Conservation (phyloP, 2,329 filamentous ascomycete species). For the Neofusicoccum cordaticola region DNA sequence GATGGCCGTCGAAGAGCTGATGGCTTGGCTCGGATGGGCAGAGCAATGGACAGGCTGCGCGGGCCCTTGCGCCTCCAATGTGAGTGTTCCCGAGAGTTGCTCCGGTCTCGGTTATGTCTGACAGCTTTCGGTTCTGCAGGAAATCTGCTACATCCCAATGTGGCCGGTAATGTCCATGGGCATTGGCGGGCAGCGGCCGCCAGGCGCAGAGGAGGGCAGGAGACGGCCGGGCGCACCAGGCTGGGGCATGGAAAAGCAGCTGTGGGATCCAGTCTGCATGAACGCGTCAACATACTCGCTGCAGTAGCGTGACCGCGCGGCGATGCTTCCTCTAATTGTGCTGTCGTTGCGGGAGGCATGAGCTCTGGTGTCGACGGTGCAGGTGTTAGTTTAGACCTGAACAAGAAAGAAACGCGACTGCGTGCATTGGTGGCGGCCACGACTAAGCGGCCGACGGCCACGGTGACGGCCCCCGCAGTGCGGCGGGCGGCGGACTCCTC, state of each 20-base stretch:
- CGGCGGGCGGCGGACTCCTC: slow-evolving; percentile 5
- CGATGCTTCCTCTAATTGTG: too few relatives aligned
- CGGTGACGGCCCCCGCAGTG: neutral
- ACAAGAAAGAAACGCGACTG: neutral
- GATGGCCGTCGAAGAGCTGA: slow-evolving; percentile 41
- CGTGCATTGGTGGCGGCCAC: neutral
- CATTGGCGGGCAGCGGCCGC: neutral
- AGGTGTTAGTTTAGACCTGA: too few relatives aligned
- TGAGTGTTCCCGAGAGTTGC: neutral
- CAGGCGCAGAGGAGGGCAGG: neutral
- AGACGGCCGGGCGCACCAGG: neutral
- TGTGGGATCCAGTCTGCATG: slow-evolving; percentile 24
- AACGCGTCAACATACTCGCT: neutral
- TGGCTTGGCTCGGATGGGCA: slow-evolving; percentile 53
- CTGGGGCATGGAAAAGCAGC: slow-evolving; percentile 3
- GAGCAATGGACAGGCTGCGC: slow-evolving; percentile 45
- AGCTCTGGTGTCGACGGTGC: too few relatives aligned
- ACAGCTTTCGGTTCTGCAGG: slow-evolving; percentile 18
- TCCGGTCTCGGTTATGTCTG: neutral
- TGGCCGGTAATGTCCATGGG: slow-evolving; percentile 40
- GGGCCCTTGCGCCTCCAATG: slow-evolving; percentile 40
- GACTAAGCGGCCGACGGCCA: neutral
- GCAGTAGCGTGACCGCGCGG: too few relatives aligned
- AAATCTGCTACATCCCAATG: slow-evolving; percentile 52
- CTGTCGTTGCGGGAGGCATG: too few relatives aligned